Conservation (phyloP, 148 eudicot species). For the Persicaria tinctoria region DNA sequence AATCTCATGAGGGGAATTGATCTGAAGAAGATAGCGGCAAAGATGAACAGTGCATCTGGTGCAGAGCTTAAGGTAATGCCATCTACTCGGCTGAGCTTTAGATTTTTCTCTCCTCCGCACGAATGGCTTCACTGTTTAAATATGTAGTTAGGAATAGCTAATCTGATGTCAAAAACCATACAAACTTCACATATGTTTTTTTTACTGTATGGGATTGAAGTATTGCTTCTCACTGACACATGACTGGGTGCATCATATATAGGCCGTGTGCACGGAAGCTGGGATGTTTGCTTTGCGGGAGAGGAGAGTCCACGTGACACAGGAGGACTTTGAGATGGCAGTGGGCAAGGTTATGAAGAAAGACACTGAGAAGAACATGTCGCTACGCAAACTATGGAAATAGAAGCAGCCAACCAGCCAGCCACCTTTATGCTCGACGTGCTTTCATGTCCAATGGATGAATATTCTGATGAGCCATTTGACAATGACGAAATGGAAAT, state of each 20-base stretch:
- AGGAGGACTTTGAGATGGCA: slow-evolving; percentile 69
- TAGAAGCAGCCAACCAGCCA: slow-evolving; percentile 12
- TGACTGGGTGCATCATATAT: slow-evolving; percentile 6
- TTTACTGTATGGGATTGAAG: no score
- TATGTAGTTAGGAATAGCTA: no score
- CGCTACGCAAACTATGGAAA: slow-evolving; percentile 62
- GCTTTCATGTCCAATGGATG: background rate
- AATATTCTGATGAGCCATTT: background rate
- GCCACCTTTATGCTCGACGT: background rate
- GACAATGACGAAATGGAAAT: slow-evolving; percentile 3
- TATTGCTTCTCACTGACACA: background rate
- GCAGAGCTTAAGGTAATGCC: slow-evolving; percentile 60
- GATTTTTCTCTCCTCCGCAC: no score
- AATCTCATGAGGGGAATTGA: slow-evolving; percentile 70
- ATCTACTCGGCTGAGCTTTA: background rate
- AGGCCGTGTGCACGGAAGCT: slow-evolving; percentile 71
- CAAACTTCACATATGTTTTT: no score
- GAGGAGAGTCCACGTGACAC: slow-evolving; percentile 67
- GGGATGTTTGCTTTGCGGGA: slow-evolving; percentile 69
- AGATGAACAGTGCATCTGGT: slow-evolving; percentile 79
- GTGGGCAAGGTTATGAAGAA: slow-evolving; percentile 75
- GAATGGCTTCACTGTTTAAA: no score
- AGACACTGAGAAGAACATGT: slow-evolving; percentile 65
- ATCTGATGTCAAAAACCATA: no score
- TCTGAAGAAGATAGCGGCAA: slow-evolving; percentile 73